Base-by-base conservation (phyloP, 1,284 basidiomycete species). In the Cryptococcus sp. region DNA sequence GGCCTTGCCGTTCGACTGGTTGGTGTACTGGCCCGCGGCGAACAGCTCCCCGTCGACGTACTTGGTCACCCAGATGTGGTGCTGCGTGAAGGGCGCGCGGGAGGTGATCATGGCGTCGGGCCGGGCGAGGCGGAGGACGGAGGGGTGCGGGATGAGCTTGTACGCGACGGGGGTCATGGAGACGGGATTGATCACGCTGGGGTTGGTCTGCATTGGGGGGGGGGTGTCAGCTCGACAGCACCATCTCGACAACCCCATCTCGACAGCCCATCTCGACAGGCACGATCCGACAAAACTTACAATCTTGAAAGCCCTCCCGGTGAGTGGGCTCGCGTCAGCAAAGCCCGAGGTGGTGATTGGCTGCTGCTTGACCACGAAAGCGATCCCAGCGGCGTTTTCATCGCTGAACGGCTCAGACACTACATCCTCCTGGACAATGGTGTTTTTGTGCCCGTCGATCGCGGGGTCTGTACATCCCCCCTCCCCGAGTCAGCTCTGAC, bases 81-180 rank as follows among this genome's bases (percentile, higher is more conserved):
- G 55, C 28, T 61, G 42, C 18, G 52, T 53, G 28, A 61, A 61
- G 15, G 52, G 55, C 8, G 59, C 55, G 2, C 59, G 55, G 37
- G 13, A 20, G 13, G 35, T 13, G 16, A n/a, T n/a, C 24, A 35
- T n/a, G n/a, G 23, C n/a, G 21, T n/a, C 13, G 5, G 21, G 13
- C 6, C 35, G 15, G 39, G n/a, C n/a, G 28, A 45, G 50, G 39
- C 23, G 50, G 28, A 57, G 35, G 42, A 57, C 55, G 2, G 55
- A 57, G 11, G 55, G 55, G 36, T 53, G 48, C 2, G 59, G 59
- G 18, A 61, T 56, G 16, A 61, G 59, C 52, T 61, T 61, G 55
- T 61, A 61, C 4, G 55, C 39, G 23, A 57, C 49, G 11, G 48
- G 51, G 12, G 56, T 50, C 36, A 57, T 50, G 28, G 59, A 61